Base-by-base conservation (phyloP, 805 yeast species). In the Zygoascus bituminiphila region DNA sequence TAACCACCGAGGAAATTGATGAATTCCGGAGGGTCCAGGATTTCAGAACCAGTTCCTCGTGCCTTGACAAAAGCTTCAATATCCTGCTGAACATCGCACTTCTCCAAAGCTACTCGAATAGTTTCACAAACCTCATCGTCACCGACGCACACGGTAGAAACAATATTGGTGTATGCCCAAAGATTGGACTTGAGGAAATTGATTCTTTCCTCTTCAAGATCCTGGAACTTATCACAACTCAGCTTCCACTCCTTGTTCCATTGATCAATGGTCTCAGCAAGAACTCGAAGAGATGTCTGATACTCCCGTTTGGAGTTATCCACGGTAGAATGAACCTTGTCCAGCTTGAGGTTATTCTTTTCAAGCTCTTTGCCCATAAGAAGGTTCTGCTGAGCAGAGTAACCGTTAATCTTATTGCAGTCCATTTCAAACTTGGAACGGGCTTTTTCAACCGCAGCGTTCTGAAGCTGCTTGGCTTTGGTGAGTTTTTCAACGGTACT, bases 91-190 rank as follows among this genome's bases (percentile, higher is more conserved):
- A 85, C 77, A 17, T 79, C 82, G 55, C 88, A 81, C 45, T 76
- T 73, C 51, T 88, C 95, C 46, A 87, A 71, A 2, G 77, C 64
- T 6, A 78, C 62, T 48, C 96, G 74, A 12, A 88, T 75, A 46
- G 71, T 71, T 59, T 88, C 96, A 48, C 84, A 85, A 8, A 84
- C 74, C 52, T 78, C 82, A 60, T 88, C 96, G 57, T 82, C 84
- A 40, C 79, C 77, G 26, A 87, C 89, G 61, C 95, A 88, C 2
- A 81, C 72, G 0, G 86, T 73, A 6, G 94, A 84, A 7, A 84
- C 71, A 36, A 80, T 72, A 63, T 87, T 87, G 42, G 91, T 79
- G 59, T 73, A 86, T 39, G 80, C 84, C 84, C 95, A 88, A 51
- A 88, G 64, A 55, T 81, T 84, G 15, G 82, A 70, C 57, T 85